Conservation (phyloP, 306 rosid species). For the Hylodesmum podocarpum region DNA sequence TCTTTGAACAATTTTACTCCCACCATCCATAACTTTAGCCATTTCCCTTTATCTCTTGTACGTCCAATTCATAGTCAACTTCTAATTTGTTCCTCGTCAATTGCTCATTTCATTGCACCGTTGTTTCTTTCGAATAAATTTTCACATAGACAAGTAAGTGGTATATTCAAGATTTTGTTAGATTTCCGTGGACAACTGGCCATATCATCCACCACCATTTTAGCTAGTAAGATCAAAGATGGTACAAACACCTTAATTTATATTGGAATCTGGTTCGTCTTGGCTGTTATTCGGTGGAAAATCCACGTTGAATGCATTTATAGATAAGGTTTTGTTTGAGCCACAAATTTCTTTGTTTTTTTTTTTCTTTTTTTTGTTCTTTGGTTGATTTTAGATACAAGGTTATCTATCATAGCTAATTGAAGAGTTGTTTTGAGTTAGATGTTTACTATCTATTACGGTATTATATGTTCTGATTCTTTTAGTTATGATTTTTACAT, state of each 20-base stretch:
- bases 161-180: slow-evolving; percentile 19
- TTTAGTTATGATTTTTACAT: too few relatives aligned
- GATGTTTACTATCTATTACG: too few relatives aligned
- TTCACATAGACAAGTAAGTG: not conserved
- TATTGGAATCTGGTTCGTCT: slow-evolving; percentile 10
- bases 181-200: slow-evolving; percentile 18
- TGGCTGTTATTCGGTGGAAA: slow-evolving; percentile 31
- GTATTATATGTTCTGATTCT: too few relatives aligned
- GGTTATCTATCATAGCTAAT: slow-evolving; percentile 8
- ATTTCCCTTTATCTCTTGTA: not conserved
- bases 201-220: slow-evolving; percentile 25
- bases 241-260: not conserved
- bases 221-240: slow-evolving; percentile 5
- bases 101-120: not conserved
- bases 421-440: too few relatives aligned
- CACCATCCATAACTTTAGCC: slow-evolving; percentile 15
- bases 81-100: not conserved
- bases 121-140: not conserved
- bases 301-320: slow-evolving; percentile 17
- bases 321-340: slow-evolving; percentile 20
- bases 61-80: slow-evolving; percentile 19
- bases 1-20: not conserved
- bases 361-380: not conserved
- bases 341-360: slow-evolving; percentile 18
- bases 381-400: not conserved